phyloP scores from a whole-genome alignment of 2,329 filamentous ascomycete genomes.

The Teratosphaeria zuluensis region DNA sequence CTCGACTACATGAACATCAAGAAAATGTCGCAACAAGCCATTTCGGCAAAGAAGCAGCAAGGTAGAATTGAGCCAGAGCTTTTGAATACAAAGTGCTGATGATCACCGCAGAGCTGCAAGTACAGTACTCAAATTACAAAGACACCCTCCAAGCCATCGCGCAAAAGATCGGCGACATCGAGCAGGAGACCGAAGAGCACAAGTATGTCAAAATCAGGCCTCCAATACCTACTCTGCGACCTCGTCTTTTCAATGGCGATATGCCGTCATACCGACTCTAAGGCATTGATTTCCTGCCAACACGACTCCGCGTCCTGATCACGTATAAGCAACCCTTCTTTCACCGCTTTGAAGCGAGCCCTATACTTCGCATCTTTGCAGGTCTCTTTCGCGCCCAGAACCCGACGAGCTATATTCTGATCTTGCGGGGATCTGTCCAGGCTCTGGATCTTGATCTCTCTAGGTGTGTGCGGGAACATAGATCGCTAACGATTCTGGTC shows the following conservation, averaged over 20 bases:
- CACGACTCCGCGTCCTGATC: background rate
- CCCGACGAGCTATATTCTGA: too few species aligned
- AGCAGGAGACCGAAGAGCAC: constrained; percentile 95
- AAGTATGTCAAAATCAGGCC: constrained; percentile 52
- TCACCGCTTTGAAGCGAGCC: constrained; percentile 15
- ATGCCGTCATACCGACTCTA: constrained; percentile 17
- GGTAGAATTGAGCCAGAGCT: constrained; percentile 29
- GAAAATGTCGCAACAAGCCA: constrained; percentile 40
- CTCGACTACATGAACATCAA: background rate
- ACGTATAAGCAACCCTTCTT: constrained; percentile 24
- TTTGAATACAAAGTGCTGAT: constrained; percentile 1
- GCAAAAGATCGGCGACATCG: constrained; percentile 92
- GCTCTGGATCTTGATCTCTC: too few species aligned
- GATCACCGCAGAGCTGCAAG: constrained; percentile 57
- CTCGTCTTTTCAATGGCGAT: constrained; percentile 9
- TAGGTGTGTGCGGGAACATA: background rate
- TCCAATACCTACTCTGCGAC: constrained; percentile 1
- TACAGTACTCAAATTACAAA: constrained; percentile 68
- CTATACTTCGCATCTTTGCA: too few species aligned
- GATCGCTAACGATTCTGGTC: background rate
- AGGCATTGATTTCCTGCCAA: constrained; percentile 14
- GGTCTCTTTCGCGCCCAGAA: too few species aligned
- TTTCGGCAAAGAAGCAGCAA: constrained; percentile 63
- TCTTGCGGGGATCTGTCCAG: too few species aligned
- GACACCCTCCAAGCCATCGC: constrained; percentile 80